These are phyloP conservation scores for barrel medic (Medicago truncatula) DNA, from an alignment of 306 rosid genomes.

Conservation along the genomic window DNA sequence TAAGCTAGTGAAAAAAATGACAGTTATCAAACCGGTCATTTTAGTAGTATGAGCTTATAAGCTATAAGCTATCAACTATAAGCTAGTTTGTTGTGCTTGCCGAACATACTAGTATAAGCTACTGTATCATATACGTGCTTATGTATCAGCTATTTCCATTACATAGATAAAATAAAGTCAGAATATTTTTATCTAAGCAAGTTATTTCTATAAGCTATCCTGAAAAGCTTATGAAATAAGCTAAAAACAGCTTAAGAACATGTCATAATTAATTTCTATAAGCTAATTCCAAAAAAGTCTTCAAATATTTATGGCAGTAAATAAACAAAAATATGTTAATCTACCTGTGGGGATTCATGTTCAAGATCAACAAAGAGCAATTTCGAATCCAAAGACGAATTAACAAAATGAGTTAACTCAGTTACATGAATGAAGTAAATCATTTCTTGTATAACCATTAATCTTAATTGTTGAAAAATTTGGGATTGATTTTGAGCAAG, in stretches of 20 bases:
- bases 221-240: no score
- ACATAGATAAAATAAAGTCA: no score
- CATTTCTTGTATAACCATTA: conserved; percentile 91
- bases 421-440: conserved; percentile 68
- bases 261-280: not conserved
- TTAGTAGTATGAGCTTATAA: no score
- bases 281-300: not conserved
- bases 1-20: no score
- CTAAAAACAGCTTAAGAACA: not conserved
- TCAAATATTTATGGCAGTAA: not conserved
- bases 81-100: not conserved
- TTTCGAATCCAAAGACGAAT: conserved; percentile 59
- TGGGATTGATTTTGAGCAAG: conserved; percentile 54
- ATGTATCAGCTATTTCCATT: no score
- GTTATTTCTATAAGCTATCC: no score
- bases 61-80: no score
- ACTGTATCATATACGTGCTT: no score
- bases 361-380: conserved; percentile 80
- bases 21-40: no score
- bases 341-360: conserved; percentile 78
- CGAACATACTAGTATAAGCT: no score
- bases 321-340: not conserved
- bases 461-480: conserved; percentile 61
- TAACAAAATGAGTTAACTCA: conserved; percentile 56
- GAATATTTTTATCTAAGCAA: no score